Base-by-base conservation (phyloP, 176 grass and related monocot species). In the Triticum timopheevii region DNA sequence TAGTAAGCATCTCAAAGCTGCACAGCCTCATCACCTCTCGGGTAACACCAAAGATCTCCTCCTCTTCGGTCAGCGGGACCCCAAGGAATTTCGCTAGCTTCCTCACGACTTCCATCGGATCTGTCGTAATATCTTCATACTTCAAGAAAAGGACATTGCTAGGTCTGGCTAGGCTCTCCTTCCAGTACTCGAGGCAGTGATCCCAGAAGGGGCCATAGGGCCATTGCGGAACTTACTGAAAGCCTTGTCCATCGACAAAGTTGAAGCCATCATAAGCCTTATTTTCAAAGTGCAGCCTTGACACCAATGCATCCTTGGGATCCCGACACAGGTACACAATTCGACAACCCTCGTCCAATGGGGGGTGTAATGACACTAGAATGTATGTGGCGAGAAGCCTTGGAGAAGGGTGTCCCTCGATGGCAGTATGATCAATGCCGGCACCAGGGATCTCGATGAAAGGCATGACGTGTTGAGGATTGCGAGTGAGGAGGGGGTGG, bases 101-200 rank as follows among this genome's bases (percentile, higher is more conserved):
- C 49, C 30, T 19, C 10, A 83, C 81, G 40, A 35, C 50, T 20
- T 61, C 31, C 4, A 27, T 47, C 0, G 50, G 50, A 3, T 83
- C 50, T 11, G 22, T 2, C 50, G 39, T 39, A 3, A 83, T 28
- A 31, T 83, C 49, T 8, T 83, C 68, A 27, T 73, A 83, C 50
- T 83, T 83, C 1, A 73, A 4, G 2, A 83, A 73, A 19, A 83
- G n/a, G 12, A 61, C 34, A 0, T 61, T 11, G 9, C 61, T 22
- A 2, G 81, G 81, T 3, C 33, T 83, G 0, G n/a, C n/a, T 0
- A 72, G 13, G 12, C 67, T 73, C 15, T 58, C 33, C 34, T 73
- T 73, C 81, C 50, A 83, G n/a, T 83, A 83, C 68, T 73, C 68
- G 3, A 58, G 80, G 22, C 22, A 59, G 66, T 71, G 80, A 72